Evolutionary conservation across 352 stramenopile genomes (phyloP).

Genomic region (Phytopythium kandeliae): DNA sequence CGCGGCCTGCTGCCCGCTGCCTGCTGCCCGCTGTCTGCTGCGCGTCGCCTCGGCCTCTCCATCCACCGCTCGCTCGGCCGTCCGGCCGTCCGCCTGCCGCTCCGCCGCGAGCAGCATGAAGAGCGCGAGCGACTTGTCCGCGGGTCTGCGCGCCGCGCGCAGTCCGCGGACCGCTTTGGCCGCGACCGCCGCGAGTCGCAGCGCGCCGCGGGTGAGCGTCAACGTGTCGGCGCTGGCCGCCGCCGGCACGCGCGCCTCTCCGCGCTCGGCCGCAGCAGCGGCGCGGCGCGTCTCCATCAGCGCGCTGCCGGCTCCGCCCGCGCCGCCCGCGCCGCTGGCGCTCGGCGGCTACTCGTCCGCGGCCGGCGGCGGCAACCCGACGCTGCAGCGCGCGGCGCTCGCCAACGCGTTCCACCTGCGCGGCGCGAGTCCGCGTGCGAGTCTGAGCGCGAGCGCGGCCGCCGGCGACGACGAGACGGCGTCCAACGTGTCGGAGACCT

Average conservation of each 20-base stretch:
- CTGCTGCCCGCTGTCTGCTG: too few relatives aligned
- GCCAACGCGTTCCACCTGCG: conserved; percentile 53
- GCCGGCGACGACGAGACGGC: conserved; percentile 53
- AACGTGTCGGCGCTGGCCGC: conserved; percentile 33
- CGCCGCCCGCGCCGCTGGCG: neutral
- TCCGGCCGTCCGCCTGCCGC: neutral
- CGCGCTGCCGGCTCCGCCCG: too few relatives aligned
- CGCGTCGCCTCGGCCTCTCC: neutral
- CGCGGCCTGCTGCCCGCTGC: too few relatives aligned
- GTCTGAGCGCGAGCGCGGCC: neutral
- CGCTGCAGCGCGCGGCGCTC: conserved; percentile 59
- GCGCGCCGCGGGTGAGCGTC: conserved; percentile 34
- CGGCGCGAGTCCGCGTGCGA: too few relatives aligned
- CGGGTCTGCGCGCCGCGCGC: conserved; percentile 18
- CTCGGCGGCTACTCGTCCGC: neutral
- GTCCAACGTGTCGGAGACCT: conserved; percentile 50
- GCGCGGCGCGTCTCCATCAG: too few relatives aligned
- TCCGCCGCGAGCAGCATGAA: too few relatives aligned
- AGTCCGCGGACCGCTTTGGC: conserved; percentile 4
- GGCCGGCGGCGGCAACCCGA: conserved; percentile 3
- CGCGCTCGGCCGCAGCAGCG: conserved; percentile 11
- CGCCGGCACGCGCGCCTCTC: conserved; percentile 31
- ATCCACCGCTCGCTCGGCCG: neutral
- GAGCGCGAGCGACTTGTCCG: conserved; percentile 27
- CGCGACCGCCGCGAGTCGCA: conserved; percentile 7